Base-by-base conservation (phyloP, 495 filamentous ascomycete species). In the Glarea lozoyensis region DNA sequence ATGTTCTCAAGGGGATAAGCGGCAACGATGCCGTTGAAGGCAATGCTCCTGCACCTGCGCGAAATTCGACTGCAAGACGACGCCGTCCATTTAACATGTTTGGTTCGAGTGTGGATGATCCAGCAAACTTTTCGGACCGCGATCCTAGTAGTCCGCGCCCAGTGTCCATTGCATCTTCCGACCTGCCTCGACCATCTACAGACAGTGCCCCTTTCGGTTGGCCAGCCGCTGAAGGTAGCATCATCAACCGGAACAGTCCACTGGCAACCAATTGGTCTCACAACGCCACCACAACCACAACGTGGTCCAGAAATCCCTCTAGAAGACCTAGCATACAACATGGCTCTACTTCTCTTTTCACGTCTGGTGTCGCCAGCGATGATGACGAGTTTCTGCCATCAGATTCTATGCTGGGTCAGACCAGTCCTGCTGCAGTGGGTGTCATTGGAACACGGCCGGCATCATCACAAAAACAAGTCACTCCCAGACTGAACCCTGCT, bases 131-230 rank as follows among this genome's bases (percentile, higher is more conserved):
- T 12, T 72, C 78, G 20, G 69, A 76, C 17, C 67, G 81, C 13
- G 76, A 80, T 36, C 73, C 80, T 11, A 68, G 81, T 38, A 87
- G 84, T 25, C 82, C 84, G 2, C 68, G 86, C 19, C 86, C 86
- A 18, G 74, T 81, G 2, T 90, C 86, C 11, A 85, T 84, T 20
- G 81, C 84, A 6, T 89, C 86, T 0, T 79, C 80, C 38, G 87
- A 92, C 39, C 69, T 90, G 34, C 82, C 84, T 1, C 74, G 84
- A 43, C 87, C 86, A 0, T 90, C 86, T 2, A 87, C 81, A 7
- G 87, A 92, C 34, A 84, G 80, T 20, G 75, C 72, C 30, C 74
- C 77, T 22, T 81, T 82, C 48, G 77, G 78, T 1, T 81, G 80
- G 78, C 72, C 73, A 2, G 66, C 69, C 6, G 60, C 61, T 9